Conservation (phyloP, 805 yeast genomes). For the Metschnikowia anglica region DNA sequence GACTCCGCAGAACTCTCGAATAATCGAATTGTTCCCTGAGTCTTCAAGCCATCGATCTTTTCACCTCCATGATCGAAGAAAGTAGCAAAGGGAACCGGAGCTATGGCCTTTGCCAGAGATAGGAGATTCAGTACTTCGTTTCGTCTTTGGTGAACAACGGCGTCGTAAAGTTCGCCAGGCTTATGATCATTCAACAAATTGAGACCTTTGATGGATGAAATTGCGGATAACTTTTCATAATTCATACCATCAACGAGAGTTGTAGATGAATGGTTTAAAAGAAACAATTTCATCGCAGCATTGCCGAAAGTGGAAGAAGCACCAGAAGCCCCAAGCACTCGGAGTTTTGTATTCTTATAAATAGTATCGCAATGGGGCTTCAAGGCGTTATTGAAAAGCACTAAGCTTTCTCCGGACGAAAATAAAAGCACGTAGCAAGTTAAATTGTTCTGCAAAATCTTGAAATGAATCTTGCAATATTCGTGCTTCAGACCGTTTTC, state of each 20-base stretch:
- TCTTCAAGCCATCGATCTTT: slow-evolving; percentile 23
- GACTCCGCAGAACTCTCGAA: slow-evolving; percentile 12
- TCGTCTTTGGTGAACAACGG: slow-evolving; percentile 25
- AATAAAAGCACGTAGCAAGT: slow-evolving; percentile 32
- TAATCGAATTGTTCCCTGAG: slow-evolving; percentile 25
- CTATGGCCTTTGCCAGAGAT: slow-evolving; percentile 19
- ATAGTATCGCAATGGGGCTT: slow-evolving; percentile 31
- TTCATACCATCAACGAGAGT: slow-evolving; percentile 26
- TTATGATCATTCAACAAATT: slow-evolving; percentile 8
- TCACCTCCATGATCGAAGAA: slow-evolving; percentile 28
- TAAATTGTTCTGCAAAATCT: slow-evolving; percentile 28
- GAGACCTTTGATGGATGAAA: slow-evolving; percentile 14
- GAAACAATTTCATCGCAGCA: slow-evolving; percentile 27
- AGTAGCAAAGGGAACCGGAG: slow-evolving; percentile 31
- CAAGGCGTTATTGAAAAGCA: slow-evolving; percentile 29
- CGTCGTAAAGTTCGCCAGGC: slow-evolving; percentile 16
- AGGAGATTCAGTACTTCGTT: slow-evolving; percentile 22
- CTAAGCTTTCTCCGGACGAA: slow-evolving; percentile 19
- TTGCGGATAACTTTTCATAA: slow-evolving; percentile 4
- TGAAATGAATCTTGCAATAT: slow-evolving; percentile 32
- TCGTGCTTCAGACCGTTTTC: slow-evolving; percentile 20
- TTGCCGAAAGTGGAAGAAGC: slow-evolving; percentile 37
- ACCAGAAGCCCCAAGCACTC: slow-evolving; percentile 34
- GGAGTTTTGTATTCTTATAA: slow-evolving; percentile 29
- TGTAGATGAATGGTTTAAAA: slow-evolving; percentile 21